These are phyloP conservation scores for Collybiopsis luxurians DNA, from an alignment of 768 basidiomycete species.

Conservation along the genomic window DNA sequence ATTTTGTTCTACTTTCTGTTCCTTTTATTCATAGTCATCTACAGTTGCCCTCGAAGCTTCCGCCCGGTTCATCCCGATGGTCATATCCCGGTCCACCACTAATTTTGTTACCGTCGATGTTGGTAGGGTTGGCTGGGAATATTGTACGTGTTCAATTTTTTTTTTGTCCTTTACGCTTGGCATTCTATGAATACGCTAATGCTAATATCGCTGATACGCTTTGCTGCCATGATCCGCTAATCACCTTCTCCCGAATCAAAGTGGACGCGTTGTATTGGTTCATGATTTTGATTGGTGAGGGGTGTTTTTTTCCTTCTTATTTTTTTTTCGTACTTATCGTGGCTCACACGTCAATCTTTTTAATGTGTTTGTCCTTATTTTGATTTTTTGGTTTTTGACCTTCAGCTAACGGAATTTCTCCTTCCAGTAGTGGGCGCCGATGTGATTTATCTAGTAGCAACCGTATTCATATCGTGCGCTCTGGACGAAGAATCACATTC, in stretches of 20 bases:
- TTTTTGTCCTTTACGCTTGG: not conserved
- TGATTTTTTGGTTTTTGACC: too few species aligned
- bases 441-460: constrained; percentile 25
- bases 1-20: too few species aligned
- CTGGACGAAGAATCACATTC: constrained; percentile 27
- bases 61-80: constrained; percentile 30
- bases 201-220: too few species aligned
- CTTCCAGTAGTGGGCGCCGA: constrained; percentile 18
- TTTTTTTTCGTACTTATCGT: not conserved
- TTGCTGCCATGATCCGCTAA: too few species aligned
- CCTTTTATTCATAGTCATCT: too few species aligned
- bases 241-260: constrained; percentile 29
- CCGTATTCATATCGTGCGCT: constrained; percentile 22
- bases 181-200: too few species aligned
- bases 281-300: constrained; percentile 23
- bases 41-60: constrained; percentile 31
- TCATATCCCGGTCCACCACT: constrained; percentile 22
- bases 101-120: constrained; percentile 23
- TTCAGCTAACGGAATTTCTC: too few species aligned
- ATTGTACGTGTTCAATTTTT: constrained; percentile 19
- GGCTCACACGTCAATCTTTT: too few species aligned
- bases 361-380: too few species aligned
- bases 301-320: too few species aligned
- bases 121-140: constrained; percentile 23
- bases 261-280: constrained; percentile 28